These are phyloP conservation scores for Medicago ruthenica DNA, from an alignment of 306 rosid genomes.

Conservation along the genomic window DNA sequence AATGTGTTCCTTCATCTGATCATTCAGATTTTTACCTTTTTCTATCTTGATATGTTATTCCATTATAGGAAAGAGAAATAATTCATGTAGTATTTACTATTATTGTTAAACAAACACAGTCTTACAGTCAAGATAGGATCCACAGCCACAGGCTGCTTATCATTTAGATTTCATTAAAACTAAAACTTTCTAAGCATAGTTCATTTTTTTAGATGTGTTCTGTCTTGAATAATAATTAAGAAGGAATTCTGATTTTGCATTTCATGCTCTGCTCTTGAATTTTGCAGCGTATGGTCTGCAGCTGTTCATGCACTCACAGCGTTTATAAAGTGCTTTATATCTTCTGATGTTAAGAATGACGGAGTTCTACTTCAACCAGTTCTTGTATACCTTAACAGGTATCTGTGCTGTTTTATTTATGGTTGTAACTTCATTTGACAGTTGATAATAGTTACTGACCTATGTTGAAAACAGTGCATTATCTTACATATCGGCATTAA, in stretches of 20 bases:
- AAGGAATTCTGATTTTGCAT: slow-evolving; percentile 14
- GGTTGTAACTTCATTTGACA: slow-evolving; percentile 30
- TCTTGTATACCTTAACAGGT: slow-evolving; percentile 90
- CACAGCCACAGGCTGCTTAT: neutral
- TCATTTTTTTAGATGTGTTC: slow-evolving; percentile 12
- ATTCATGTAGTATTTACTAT: neutral
- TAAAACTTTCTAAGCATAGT: slow-evolving; percentile 11
- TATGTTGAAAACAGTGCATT: slow-evolving; percentile 76
- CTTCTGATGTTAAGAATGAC: slow-evolving; percentile 54
- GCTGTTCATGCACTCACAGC: slow-evolving; percentile 93
- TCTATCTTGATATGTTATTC: neutral
- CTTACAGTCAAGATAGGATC: slow-evolving; percentile 2
- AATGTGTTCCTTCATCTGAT: no score
- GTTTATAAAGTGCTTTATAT: slow-evolving; percentile 79
- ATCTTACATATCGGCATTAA: slow-evolving; percentile 64
- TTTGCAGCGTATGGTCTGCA: slow-evolving; percentile 92
- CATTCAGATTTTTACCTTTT: neutral
- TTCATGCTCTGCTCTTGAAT: slow-evolving; percentile 29
- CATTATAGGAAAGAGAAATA: neutral
- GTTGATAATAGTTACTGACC: slow-evolving; percentile 33
- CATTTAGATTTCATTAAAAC: slow-evolving; percentile 15
- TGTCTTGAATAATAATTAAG: slow-evolving; percentile 16
- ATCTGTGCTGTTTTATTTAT: slow-evolving; percentile 30
- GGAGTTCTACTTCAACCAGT: slow-evolving; percentile 92
- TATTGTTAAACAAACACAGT: neutral